Conservation (phyloP, 2,329 filamentous ascomycete species). For the Leptographium lundbergii region DNA sequence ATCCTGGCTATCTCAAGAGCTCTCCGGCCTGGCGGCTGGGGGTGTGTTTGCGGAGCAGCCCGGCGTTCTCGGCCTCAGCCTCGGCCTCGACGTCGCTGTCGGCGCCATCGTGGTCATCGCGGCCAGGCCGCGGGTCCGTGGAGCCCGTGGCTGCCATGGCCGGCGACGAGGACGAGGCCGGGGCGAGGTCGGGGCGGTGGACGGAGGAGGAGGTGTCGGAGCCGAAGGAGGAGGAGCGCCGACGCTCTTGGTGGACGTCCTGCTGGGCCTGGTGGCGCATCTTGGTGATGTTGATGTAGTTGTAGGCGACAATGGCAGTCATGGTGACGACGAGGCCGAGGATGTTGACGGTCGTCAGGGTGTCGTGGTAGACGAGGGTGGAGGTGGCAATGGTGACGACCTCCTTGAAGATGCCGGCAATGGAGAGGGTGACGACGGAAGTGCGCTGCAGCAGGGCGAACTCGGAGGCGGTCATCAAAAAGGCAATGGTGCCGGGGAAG, state of each 20-base stretch:
- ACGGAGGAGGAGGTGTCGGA: constrained; percentile 20
- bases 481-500: constrained; percentile 83
- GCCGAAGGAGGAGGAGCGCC: constrained; percentile 13
- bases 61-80: constrained; percentile 31
- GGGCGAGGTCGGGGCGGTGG: not conserved
- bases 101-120: constrained; percentile 3
- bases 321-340: constrained; percentile 82
- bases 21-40: not conserved
- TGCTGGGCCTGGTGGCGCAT: constrained; percentile 67
- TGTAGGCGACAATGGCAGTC: constrained; percentile 75
- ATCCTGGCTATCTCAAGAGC: not conserved
- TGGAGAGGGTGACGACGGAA: constrained; percentile 87
- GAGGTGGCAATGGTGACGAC: constrained; percentile 90
- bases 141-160: not conserved
- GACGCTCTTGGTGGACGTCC: constrained; percentile 31
- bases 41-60: constrained; percentile 28
- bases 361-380: constrained; percentile 77
- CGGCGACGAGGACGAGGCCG: not conserved
- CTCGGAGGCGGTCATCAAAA: constrained; percentile 92
- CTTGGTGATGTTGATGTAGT: constrained; percentile 83
- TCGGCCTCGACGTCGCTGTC: constrained; percentile 18
- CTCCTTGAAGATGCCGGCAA: constrained; percentile 98
- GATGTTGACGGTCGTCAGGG: constrained; percentile 76
- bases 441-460: constrained; percentile 92
- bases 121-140: not conserved